phyloP scores from a whole-genome alignment of 2,329 filamentous ascomycete species.

The Trichoderma sp. region DNA sequence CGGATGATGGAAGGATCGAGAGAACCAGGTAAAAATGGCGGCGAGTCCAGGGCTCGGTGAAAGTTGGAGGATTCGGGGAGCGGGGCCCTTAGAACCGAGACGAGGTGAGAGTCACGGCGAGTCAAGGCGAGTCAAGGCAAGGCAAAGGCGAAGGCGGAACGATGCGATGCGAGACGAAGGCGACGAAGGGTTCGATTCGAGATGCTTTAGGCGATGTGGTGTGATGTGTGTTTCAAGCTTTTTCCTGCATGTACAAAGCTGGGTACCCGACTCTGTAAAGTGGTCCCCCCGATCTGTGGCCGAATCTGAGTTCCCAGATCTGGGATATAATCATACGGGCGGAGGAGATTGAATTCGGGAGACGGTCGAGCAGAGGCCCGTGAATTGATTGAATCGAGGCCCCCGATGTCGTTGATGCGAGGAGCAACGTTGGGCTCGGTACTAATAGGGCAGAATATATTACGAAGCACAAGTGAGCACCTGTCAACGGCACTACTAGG shows the following conservation, averaged over 20 bases:
- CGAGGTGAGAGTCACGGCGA: not conserved
- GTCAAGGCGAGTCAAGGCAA: not conserved
- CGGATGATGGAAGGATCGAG: not conserved
- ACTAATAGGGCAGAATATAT: not conserved
- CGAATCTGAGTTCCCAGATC: not conserved
- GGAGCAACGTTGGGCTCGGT: not conserved
- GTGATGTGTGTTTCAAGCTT: not conserved
- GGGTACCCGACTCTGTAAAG: not conserved
- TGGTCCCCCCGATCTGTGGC: not conserved
- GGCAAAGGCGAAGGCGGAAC: not conserved
- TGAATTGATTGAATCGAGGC: not conserved
- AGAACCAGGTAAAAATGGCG: not conserved
- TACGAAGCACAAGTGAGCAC: not conserved
- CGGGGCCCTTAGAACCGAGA: slow-evolving; percentile 11
- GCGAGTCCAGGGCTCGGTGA: slow-evolving; percentile 1
- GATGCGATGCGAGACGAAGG: not conserved
- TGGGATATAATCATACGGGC: not conserved
- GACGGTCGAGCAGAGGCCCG: not conserved
- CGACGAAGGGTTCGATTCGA: not conserved
- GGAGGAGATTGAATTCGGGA: not conserved
- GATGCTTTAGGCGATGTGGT: not conserved
- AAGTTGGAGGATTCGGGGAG: not conserved
- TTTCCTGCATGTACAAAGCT: not conserved
- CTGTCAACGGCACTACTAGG: not conserved
- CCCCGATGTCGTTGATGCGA: not conserved